Percentiles rank a stretch among this genome's conserved stretches.
Conservation (phyloP, 2,329 filamentous ascomycete genomes). For the Arthrobotrys pseudoclavata region DNA sequence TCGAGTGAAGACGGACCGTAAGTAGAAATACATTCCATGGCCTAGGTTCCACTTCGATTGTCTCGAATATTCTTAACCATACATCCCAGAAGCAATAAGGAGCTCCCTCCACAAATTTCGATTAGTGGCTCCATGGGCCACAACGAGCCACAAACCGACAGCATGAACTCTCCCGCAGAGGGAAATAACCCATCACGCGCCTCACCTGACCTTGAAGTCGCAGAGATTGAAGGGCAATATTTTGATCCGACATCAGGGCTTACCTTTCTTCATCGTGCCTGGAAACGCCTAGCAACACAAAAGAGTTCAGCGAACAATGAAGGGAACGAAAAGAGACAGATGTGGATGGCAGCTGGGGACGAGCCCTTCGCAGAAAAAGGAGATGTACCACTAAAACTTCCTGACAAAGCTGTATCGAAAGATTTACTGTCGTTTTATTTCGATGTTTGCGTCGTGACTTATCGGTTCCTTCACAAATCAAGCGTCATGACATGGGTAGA, state of each 20-base stretch:
- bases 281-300: slow-evolving; percentile 76
- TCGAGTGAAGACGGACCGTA: not conserved
- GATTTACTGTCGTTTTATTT: slow-evolving; percentile 72
- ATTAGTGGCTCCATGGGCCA: not conserved
- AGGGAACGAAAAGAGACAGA: slow-evolving; percentile 65
- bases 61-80: not conserved
- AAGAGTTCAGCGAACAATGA: slow-evolving; percentile 67
- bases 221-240: slow-evolving; percentile 72
- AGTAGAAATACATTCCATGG: not conserved
- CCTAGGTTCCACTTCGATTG: not conserved
- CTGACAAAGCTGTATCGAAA: slow-evolving; percentile 66
- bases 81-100: slow-evolving; percentile 1
- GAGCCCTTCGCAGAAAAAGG: slow-evolving; percentile 68
- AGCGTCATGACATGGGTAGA: slow-evolving; percentile 70
- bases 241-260: slow-evolving; percentile 71
- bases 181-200: slow-evolving; percentile 61
- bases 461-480: slow-evolving; percentile 72
- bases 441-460: slow-evolving; percentile 74
- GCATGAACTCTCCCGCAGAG: slow-evolving; percentile 32
- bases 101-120: not conserved
- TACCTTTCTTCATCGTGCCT: slow-evolving; percentile 75
- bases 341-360: slow-evolving; percentile 69
- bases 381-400: slow-evolving; percentile 66
- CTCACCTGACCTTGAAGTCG: slow-evolving; percentile 69
- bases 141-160: slow-evolving; percentile 1